Evolutionary conservation across 148 eudicot genomes (phyloP), one percentile per base, ranked within the genome.

Genomic region (Simmondsia chinensis): DNA sequence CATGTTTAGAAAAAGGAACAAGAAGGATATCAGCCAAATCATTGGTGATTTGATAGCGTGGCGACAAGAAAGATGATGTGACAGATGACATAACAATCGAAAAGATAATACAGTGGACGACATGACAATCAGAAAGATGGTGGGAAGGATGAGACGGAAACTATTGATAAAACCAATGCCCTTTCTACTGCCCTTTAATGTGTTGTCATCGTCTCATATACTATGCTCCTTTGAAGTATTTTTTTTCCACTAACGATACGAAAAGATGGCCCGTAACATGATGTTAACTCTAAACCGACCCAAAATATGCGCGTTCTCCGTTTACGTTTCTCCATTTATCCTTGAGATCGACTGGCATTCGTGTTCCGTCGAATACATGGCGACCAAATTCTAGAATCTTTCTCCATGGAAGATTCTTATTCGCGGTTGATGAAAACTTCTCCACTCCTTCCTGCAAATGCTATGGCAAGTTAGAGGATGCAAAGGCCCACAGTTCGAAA

Each of bases 361-460:
- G 95, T 12, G 71, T 60, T 15, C 64, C 56, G 20, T 80, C 71
- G 56, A 84, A 84, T 13, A 74, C 66, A 56, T 72, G 71, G 19
- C 50, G 46, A 48, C 94, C 84, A 40, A 50, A 70, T 17, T 73
- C 74, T 72, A 83, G 50, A 24, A 83, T 68, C 56, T 74, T 74
- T 56, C 38, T 65, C 89, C 95, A 84, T 4, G 88, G 80, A 7
- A 80, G 26, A 42, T 84, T 83, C 54, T 65, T 77, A 45, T 63
- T 65, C 11, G 27, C 48, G 7, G 23, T 39, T 32, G 21, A 36
- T 59, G 75, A 55, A 54, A 50, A 76, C 37, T 48, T 70, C 27
- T 50, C 46, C 23, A 83, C 83, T 33, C 80, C 83, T 65, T 65
- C 73, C 94, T 82, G 77, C 63, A 70, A 14, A n/a, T 33, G 48